These are phyloP conservation scores for Tephrocybe sp. DNA, from an alignment of 768 basidiomycete species.

Conservation along the genomic window DNA sequence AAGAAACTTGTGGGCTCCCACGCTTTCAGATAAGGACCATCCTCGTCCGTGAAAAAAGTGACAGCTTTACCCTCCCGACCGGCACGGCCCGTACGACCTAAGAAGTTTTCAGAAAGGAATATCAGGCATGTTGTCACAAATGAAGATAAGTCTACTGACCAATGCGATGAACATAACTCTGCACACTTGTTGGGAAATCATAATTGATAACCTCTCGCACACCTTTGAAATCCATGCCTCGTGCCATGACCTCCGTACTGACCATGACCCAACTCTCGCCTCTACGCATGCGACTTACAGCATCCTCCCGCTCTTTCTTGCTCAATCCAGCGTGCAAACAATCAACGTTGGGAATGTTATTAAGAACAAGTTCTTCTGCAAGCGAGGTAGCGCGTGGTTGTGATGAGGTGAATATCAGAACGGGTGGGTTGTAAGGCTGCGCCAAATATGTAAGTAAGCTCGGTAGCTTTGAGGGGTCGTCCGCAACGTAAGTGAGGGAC, in stretches of 20 bases:
- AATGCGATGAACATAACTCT: constrained; percentile 95
- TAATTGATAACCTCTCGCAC: constrained; percentile 94
- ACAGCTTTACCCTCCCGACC: constrained; percentile 91
- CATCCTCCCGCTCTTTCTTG: constrained; percentile 84
- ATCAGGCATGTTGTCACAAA: no score
- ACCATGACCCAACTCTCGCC: constrained; percentile 96
- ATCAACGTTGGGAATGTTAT: constrained; percentile 80
- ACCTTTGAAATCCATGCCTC: constrained; percentile 98
- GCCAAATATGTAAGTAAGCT: constrained; percentile 80
- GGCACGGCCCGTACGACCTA: constrained; percentile 95
- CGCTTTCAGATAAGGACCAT: constrained; percentile 91
- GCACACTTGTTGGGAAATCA: constrained; percentile 94
- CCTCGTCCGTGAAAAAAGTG: constrained; percentile 95
- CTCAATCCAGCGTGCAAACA: constrained; percentile 90
- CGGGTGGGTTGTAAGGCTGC: constrained; percentile 84
- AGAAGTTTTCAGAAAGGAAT: no score
- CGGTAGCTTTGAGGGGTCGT: constrained; percentile 92
- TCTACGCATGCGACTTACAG: constrained; percentile 78
- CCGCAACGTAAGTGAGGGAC: constrained; percentile 86
- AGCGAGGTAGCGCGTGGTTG: constrained; percentile 84
- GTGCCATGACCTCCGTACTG: constrained; percentile 95
- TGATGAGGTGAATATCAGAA: constrained; percentile 88
- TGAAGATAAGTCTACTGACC: constrained; percentile 41
- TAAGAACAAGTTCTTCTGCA: constrained; percentile 78
- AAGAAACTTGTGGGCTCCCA: no score